phyloP scores from a whole-genome alignment of 768 basidiomycete genomes.

The Pholiota molesta region DNA sequence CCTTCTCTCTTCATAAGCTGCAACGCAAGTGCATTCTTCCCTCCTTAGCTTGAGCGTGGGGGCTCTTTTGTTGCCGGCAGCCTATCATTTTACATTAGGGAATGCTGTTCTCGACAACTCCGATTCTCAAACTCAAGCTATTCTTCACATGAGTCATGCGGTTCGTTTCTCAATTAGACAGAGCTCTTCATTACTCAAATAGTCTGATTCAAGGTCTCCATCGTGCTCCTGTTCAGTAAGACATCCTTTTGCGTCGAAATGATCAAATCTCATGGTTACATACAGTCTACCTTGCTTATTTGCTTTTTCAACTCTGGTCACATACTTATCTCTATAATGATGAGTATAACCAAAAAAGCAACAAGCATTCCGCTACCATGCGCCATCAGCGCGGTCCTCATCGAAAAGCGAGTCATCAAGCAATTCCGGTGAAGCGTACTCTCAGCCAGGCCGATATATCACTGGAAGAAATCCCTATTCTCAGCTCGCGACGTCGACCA shows the following conservation, averaged over 20 bases:
- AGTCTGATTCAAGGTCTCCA: constrained; percentile 53
- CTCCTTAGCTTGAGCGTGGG: constrained; percentile 77
- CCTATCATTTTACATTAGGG: constrained; percentile 68
- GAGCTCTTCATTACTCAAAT: background rate
- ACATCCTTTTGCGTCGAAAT: background rate
- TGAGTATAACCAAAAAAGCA: constrained; percentile 44
- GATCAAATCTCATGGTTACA: background rate
- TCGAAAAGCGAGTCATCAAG: constrained; percentile 22
- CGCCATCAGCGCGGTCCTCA: constrained; percentile 35
- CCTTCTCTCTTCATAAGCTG: constrained; percentile 46
- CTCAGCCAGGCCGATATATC: constrained; percentile 11
- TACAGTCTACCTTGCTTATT: constrained; percentile 69
- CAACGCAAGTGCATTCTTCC: constrained; percentile 75
- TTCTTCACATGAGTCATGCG: constrained; percentile 77
- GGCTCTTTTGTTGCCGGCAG: constrained; percentile 77
- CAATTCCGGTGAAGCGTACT: background rate
- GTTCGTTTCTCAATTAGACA: constrained; percentile 42
- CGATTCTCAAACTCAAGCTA: constrained; percentile 44
- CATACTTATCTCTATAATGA: constrained; percentile 73
- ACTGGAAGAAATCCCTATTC: constrained; percentile 7
- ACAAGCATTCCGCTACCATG: constrained; percentile 37
- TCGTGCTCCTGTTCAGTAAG: constrained; percentile 78
- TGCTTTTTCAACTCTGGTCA: constrained; percentile 81
- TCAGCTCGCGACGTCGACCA: constrained; percentile 21
- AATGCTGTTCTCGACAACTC: constrained; percentile 24